Conservation (phyloP, 2,329 filamentous ascomycete species). For the Botryotinia calthae region DNA sequence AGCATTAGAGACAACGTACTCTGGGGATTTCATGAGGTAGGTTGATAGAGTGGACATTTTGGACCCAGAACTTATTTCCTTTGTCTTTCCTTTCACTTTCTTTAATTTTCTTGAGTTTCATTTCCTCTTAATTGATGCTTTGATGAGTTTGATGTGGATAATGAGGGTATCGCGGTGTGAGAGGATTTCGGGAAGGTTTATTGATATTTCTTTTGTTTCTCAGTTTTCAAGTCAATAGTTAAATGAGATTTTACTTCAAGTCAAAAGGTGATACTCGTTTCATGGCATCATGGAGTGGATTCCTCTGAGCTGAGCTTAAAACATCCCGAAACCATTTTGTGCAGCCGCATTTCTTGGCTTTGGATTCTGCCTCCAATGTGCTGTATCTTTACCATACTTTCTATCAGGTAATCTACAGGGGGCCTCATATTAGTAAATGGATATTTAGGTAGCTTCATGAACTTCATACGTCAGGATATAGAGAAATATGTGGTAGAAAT, state of each 20-base stretch:
- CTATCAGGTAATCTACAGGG: too few relatives aligned
- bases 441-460: neutral
- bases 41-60: neutral
- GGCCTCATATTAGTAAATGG: neutral
- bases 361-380: neutral
- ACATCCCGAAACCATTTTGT: neutral
- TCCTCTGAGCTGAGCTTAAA: too few relatives aligned
- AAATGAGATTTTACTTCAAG: neutral
- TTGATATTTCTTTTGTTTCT: neutral
- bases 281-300: neutral
- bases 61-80: neutral
- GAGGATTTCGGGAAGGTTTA: neutral
- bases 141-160: neutral
- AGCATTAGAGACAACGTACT: neutral
- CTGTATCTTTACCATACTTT: neutral
- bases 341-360: neutral
- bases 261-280: neutral
- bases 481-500: neutral
- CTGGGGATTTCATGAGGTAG: neutral
- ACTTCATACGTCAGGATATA: neutral
- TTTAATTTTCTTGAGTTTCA: neutral
- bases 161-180: neutral
- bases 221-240: neutral
- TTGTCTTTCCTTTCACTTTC: neutral
- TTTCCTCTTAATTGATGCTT: neutral